These are phyloP conservation scores for Malassezia caprae DNA, from an alignment of 1,284 basidiomycete genomes.

Conservation along the genomic window DNA sequence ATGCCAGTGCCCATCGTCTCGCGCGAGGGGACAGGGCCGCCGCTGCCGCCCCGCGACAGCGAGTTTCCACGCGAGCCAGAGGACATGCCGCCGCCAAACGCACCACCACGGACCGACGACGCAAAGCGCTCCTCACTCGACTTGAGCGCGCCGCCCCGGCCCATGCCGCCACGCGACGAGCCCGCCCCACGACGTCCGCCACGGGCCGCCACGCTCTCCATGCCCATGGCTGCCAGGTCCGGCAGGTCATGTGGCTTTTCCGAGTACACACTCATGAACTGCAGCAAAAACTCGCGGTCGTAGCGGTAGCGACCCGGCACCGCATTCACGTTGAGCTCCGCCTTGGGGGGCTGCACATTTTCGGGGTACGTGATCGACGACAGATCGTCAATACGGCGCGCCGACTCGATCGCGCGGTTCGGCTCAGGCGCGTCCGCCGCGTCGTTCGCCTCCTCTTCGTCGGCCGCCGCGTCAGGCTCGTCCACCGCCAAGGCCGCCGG, in stretches of 20 bases:
- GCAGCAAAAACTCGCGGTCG: slow-evolving; percentile 91
- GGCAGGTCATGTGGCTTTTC: slow-evolving; percentile 87
- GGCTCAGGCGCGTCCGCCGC: slow-evolving; percentile 49
- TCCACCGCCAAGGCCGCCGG: slow-evolving; percentile 20
- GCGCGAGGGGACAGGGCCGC: slow-evolving; percentile 43
- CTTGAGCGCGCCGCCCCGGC: slow-evolving; percentile 27
- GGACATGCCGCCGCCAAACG: slow-evolving; percentile 40
- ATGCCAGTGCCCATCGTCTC: slow-evolving; percentile 47
- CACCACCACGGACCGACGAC: slow-evolving; percentile 28
- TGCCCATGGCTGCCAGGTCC: slow-evolving; percentile 78
- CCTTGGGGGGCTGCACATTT: slow-evolving; percentile 68
- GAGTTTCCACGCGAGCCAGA: slow-evolving; percentile 40
- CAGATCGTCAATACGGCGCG: slow-evolving; percentile 70
- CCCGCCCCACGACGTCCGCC: slow-evolving; percentile 14
- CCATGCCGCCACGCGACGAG: slow-evolving; percentile 32
- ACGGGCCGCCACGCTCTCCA: slow-evolving; percentile 42
- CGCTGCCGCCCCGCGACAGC: slow-evolving; percentile 42
- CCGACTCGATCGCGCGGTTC: slow-evolving; percentile 9
- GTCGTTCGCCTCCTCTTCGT: slow-evolving; percentile 2
- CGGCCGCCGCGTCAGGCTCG: neutral
- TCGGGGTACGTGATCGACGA: slow-evolving; percentile 70
- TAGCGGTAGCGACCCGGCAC: slow-evolving; percentile 86
- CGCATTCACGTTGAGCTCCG: slow-evolving; percentile 73
- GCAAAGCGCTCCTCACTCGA: slow-evolving; percentile 48
- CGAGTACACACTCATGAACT: slow-evolving; percentile 90